Base-by-base conservation (phyloP, 495 filamentous ascomycete species). In the Melanomma pulvis-pyrius region DNA sequence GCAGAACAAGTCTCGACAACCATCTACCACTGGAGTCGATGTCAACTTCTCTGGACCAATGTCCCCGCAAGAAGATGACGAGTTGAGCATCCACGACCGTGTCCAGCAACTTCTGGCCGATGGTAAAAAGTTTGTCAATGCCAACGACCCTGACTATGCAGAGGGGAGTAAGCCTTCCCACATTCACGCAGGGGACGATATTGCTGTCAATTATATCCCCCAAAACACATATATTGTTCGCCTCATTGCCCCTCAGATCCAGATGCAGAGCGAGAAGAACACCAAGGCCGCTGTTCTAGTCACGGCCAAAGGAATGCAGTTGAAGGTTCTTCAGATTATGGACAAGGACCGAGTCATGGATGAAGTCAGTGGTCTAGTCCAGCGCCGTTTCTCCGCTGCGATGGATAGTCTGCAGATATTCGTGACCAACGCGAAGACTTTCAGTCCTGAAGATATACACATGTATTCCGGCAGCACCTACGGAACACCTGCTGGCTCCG, bases 331-430 rank as follows among this genome's bases (percentile, higher is more conserved):
- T 12, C 93, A 96, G 57, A 93, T 98, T 65, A 96, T 98, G 88
- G 94, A 98, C 75, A 97, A 96, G 74, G 89, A 92, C 67, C 87
- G 94, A 51, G 84, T 97, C 46, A 89, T 85, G 34, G 94, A 98
- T 74, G 90, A 92, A 76, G 92, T 98, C 69, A 94, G 91, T 70
- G 94, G 94, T 58, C 81, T 98, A 52, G 93, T 98, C 4, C 96
- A 98, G 70, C 90, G 92, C 25, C 91, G 93, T 22, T 96, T 98
- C 78, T 86, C 91, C 39, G 87, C 96, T 53, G 90, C 91, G 59
- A 96, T 97, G 87, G 93, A 98, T 74, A 94, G 92, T 67, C 89
- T 93, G 29, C 94, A 98, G 73, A 96, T 98, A 75, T 98, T 98
- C 73, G 94, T 98, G 56, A 96, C 94, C 7, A 92, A 91, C 61